Base-by-base conservation (phyloP, 768 basidiomycete genomes). In the Tricholoma bakamatsutake region DNA sequence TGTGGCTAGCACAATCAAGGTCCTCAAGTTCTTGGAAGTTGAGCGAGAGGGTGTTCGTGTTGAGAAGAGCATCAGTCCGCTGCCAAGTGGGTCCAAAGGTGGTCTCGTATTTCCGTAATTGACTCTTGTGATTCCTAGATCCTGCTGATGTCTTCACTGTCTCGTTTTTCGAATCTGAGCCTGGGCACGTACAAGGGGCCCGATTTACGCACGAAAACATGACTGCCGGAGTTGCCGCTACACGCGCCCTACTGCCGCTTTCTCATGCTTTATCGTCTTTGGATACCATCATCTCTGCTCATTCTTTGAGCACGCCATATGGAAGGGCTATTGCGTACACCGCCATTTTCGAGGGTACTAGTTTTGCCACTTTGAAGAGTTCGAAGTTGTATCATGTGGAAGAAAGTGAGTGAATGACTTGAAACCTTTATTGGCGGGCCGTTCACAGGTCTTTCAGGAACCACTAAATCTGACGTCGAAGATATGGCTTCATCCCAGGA, bases 161-260 rank as follows among this genome's bases (percentile, higher is more conserved):
- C 5, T 78, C 84, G 1, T 89, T 85, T 76, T 86, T 78, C 60
- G 72, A 77, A 61, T 74, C 76, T 1, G 62, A 76, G 17, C 70
- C 76, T 17, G 81, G 86, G 33, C 73, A 77, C 37, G 66, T 87
- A 7, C 80, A 79, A 54, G 86, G 80, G 21, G 80, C 79, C 7
- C 83, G 84, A 57, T 71, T 94, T 31, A 90, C 90, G 0, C 90
- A 93, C 66, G 80, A 88, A 67, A 93, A 93, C 60, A 66, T 96
- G 56, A 95, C 92, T 2, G 90, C 94, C 3, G 94, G 91, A 33
- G 87, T 94, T n/a, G 83, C 91, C 0, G 88, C 88, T 3, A 74
- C 83, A 21, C 84, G 88, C 34, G 81, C 84, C 4, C 66, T 94
- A 18, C 82, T 96, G 61, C 93, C 94, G 2, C 73, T 83, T 9